These are phyloP conservation scores for Pisolithus tinctorius DNA, from an alignment of 768 basidiomycete genomes.

Conservation along the genomic window DNA sequence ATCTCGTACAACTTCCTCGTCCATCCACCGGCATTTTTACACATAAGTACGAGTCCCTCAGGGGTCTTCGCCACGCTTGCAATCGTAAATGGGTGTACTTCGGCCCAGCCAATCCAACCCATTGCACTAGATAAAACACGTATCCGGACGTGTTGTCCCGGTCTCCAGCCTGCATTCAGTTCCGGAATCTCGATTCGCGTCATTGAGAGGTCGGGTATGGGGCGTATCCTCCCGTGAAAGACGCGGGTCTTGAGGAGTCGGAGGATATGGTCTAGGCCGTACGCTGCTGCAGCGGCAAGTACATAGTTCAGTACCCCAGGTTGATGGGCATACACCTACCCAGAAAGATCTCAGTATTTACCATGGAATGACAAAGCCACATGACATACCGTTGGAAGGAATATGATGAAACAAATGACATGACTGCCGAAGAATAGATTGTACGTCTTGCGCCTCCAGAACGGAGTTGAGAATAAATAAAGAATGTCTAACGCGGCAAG, in stretches of 20 bases:
- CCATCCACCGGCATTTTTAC: constrained; percentile 47
- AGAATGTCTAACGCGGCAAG: constrained; percentile 32
- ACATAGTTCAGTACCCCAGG: constrained; percentile 33
- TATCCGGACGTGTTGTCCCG: constrained; percentile 56
- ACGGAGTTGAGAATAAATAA: constrained; percentile 33
- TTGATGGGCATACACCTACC: constrained; percentile 21
- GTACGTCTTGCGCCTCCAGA: constrained; percentile 36
- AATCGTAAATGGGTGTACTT: constrained; percentile 50
- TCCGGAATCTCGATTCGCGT: constrained; percentile 41
- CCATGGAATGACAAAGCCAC: constrained; percentile 9
- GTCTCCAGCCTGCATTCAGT: constrained; percentile 47
- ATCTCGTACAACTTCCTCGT: constrained; percentile 37
- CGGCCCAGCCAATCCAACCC: constrained; percentile 34
- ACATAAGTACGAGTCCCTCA: constrained; percentile 42
- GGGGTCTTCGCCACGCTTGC: constrained; percentile 35
- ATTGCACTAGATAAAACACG: constrained; percentile 35
- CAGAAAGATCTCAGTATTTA: neutral
- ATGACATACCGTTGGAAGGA: constrained; percentile 32
- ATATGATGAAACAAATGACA: constrained; percentile 33
- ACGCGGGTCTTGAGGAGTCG: constrained; percentile 43
- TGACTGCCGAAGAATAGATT: constrained; percentile 40
- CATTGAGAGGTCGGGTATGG: constrained; percentile 38
- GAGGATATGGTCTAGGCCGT: constrained; percentile 38
- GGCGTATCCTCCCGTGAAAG: constrained; percentile 35
- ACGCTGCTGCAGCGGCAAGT: constrained; percentile 31